Evolutionary conservation across 441 rosid species (phyloP).

Genomic region (Dalechampia spathulata): DNA sequence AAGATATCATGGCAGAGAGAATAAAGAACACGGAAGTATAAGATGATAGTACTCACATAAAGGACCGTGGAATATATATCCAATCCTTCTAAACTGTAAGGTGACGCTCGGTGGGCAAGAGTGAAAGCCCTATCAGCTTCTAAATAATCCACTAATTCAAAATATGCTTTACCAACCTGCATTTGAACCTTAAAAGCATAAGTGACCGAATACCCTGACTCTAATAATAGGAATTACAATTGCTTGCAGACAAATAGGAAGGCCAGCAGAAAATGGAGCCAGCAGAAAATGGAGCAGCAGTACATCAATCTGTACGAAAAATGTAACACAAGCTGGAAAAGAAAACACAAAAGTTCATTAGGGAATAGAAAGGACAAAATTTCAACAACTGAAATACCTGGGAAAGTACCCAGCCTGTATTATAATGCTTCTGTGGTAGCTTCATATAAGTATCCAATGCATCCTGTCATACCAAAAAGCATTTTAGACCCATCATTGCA

Average conservation of each 20-base stretch:
- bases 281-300: background rate
- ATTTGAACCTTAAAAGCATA: slow-evolving; percentile 14
- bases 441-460: slow-evolving; percentile 69
- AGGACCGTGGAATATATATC: slow-evolving; percentile 93
- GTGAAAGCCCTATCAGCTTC: slow-evolving; percentile 86
- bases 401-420: slow-evolving; percentile 93
- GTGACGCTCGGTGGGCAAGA: slow-evolving; percentile 73
- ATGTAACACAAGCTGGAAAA: background rate
- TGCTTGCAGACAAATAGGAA: background rate
- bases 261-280: background rate
- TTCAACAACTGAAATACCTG: slow-evolving; percentile 46
- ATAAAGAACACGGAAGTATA: background rate
- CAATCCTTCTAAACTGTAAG: slow-evolving; percentile 92
- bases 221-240: too few species aligned
- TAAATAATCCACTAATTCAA: slow-evolving; percentile 84
- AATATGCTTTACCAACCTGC: slow-evolving; percentile 92
- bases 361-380: background rate
- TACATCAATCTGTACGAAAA: background rate
- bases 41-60: slow-evolving; percentile 53
- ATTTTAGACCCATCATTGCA: slow-evolving; percentile 20
- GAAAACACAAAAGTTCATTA: background rate
- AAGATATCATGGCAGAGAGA: background rate
- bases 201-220: background rate
- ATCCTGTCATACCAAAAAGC: slow-evolving; percentile 51
- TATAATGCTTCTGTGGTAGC: slow-evolving; percentile 83